Conservation (phyloP, 2,329 filamentous ascomycete genomes). For the Sclerotinia subarctica region DNA sequence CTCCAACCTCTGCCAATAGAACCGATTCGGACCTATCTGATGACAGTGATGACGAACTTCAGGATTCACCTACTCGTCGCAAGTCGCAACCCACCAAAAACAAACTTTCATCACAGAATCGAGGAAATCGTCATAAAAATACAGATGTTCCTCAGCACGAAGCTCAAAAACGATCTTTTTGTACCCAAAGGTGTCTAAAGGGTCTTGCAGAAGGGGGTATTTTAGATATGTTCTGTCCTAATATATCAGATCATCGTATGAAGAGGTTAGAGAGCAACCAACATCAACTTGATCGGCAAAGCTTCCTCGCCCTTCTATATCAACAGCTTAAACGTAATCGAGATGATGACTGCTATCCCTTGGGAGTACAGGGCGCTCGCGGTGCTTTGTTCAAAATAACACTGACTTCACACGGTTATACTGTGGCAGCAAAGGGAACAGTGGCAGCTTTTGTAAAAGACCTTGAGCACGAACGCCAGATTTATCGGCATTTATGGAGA, state of each 20-base stretch:
- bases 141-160: not conserved
- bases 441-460: conserved; percentile 37
- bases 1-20: not conserved
- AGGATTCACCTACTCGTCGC: not conserved
- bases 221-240: not conserved
- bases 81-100: not conserved
- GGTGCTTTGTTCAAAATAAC: not conserved
- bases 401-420: not conserved
- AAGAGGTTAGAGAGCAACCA: not conserved
- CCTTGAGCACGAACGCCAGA: conserved; percentile 39
- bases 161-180: not conserved
- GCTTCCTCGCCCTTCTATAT: not conserved
- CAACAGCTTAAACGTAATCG: not conserved
- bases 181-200: not conserved
- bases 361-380: not conserved
- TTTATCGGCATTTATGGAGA: conserved; percentile 39
- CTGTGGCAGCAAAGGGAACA: conserved; percentile 32
- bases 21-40: not conserved
- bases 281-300: not conserved
- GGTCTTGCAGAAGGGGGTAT: not conserved
- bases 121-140: not conserved
- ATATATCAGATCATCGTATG: not conserved
- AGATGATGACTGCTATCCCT: not conserved
- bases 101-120: not conserved
- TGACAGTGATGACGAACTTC: not conserved